Percentiles rank a stretch among this genome's conserved stretches.
Evolutionary conservation across 2,329 filamentous ascomycete species (phyloP).

Genomic region (Alternaria sp.): DNA sequence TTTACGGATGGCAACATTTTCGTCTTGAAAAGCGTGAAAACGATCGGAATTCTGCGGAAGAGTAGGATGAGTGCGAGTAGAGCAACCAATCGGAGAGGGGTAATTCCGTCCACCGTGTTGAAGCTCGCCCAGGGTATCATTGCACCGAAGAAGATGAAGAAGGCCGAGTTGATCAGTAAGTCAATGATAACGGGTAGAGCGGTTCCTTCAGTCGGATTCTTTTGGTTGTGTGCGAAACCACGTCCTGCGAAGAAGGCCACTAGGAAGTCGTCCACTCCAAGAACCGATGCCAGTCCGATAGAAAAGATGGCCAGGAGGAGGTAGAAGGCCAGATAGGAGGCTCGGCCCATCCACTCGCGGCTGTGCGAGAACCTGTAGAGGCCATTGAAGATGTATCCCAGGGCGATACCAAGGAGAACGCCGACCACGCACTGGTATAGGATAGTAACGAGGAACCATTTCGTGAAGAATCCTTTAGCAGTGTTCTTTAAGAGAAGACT

Average conservation of each 20-base stretch:
- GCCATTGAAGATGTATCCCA: conserved; percentile 57
- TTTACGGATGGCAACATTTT: conserved; percentile 54
- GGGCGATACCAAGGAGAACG: conserved; percentile 53
- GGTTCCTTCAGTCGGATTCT: conserved; percentile 56
- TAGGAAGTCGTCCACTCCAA: conserved; percentile 63
- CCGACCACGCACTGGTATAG: conserved; percentile 63
- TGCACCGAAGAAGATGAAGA: conserved; percentile 64
- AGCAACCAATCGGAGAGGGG: conserved; percentile 52
- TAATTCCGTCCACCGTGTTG: conserved; percentile 42
- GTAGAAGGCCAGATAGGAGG: conserved; percentile 63
- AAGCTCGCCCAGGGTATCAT: conserved; percentile 61
- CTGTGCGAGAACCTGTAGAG: conserved; percentile 56
- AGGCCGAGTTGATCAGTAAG: conserved; percentile 61
- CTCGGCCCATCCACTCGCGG: conserved; percentile 55
- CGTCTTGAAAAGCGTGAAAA: conserved; percentile 56
- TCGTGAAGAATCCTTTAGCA: conserved; percentile 51
- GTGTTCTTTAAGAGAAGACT: conserved; percentile 51
- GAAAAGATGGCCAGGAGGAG: conserved; percentile 61
- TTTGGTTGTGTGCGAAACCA: conserved; percentile 62
- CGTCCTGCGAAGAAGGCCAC: conserved; percentile 63
- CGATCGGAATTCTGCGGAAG: conserved; percentile 60
- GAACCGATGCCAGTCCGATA: conserved; percentile 58
- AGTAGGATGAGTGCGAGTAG: conserved; percentile 58
- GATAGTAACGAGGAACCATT: conserved; percentile 61
- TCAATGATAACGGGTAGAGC: conserved; percentile 60